Base-by-base conservation (phyloP, 2,329 filamentous ascomycete species). In the Seiridium cupressi region DNA sequence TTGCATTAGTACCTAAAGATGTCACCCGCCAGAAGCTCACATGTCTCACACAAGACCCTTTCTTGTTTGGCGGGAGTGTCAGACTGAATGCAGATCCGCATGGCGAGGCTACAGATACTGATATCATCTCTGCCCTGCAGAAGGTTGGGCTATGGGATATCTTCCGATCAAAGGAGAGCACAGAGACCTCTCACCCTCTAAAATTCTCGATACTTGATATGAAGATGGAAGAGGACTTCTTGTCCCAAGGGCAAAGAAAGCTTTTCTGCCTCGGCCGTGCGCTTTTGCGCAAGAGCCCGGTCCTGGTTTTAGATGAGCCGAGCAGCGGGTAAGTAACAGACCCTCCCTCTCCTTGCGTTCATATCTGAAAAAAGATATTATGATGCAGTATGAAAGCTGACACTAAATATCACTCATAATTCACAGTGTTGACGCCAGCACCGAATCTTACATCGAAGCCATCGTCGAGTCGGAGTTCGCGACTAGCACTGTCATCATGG, bases 251-350 rank as follows among this genome's bases (percentile, higher is more conserved):
- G 34, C 51, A 55, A 32, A 40, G 38, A 44, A 13, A 55, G 38
- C 51, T 55, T 40, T 44, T 55, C 34, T 55, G 51, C 18, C 51
- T 55, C 51, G 51, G 11, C 31, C 51, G 51, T 13, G 51, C 51
- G 51, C 51, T 55, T 42, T 26, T 40, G 36, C 34, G n/a, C 35
- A 18, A 18, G 34, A 55, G 18, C 34, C 18, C 18, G 38, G 38
- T 55, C 13, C n/a, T 55, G 35, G 31, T 55, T 42, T 42, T 55
- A 40, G 51, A 55, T 32, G 51, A 55, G 36, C 26, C n/a, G 3
- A 40, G 34, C 49, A 59, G 57, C 48, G 44, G 48, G 57, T 59
- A n/a, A 62, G 1, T 69, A 65, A 35, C 60, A 67, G 47, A 57
- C 62, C 10, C 61, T 65, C 5, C 67, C 65, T 3, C 11, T 65